Conservation (phyloP, 2,329 filamentous ascomycete species). For the Alternaria rosae region DNA sequence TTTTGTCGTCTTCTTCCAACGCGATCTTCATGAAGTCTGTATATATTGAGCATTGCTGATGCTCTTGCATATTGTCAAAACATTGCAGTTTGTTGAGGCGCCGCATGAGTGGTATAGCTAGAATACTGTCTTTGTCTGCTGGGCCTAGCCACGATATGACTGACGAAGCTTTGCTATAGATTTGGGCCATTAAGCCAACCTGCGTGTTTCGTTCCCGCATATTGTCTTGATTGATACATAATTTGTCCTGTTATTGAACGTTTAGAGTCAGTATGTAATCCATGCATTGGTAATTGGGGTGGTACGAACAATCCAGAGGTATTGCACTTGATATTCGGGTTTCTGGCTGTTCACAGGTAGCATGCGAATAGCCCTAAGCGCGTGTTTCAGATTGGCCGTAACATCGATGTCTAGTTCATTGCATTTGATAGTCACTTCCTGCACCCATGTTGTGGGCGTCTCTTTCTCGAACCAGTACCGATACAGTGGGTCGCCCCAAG, state of each 20-base stretch:
- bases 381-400: neutral
- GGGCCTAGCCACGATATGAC: constrained; percentile 23
- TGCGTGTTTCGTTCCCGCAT: constrained; percentile 14
- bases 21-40: neutral
- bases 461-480: neutral
- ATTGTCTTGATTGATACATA: constrained; percentile 21
- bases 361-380: neutral
- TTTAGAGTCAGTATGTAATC: neutral
- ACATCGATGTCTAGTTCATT: neutral
- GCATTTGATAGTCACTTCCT: neutral
- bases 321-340: neutral
- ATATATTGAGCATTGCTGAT: neutral
- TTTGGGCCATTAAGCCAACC: constrained; percentile 16
- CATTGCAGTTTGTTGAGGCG: neutral
- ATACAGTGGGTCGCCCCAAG: constrained; percentile 10
- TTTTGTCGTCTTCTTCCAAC: neutral
- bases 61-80: neutral
- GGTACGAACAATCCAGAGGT: neutral
- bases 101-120: constrained; percentile 1
- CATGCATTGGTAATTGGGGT: too few relatives aligned
- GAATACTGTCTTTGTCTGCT: neutral
- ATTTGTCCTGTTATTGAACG: constrained; percentile 7
- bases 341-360: neutral
- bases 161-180: constrained; percentile 8
- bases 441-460: neutral